phyloP scores from a whole-genome alignment of 805 yeast species.

The Candida pseudoglaebosa region DNA sequence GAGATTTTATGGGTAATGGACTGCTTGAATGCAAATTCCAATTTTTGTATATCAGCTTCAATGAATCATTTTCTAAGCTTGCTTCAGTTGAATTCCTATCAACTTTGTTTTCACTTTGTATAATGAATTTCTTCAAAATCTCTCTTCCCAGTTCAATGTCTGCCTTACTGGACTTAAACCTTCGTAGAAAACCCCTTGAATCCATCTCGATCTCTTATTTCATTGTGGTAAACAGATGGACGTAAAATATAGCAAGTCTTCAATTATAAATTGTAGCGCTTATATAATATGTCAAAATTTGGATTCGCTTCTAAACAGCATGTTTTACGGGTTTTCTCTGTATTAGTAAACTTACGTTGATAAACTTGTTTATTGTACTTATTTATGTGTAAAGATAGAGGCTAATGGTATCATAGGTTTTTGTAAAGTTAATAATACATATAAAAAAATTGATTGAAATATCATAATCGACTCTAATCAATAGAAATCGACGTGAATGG shows the following conservation, averaged over 20 bases:
- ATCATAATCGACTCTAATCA: not conserved
- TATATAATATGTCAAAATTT: too few species aligned
- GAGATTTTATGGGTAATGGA: constrained; percentile 1
- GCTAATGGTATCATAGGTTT: not conserved
- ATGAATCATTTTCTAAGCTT: constrained; percentile 3
- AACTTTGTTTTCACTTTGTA: not conserved
- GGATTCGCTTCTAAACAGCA: too few species aligned
- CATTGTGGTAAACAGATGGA: too few species aligned
- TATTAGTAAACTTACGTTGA: too few species aligned
- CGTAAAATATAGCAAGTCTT: too few species aligned
- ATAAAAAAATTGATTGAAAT: not conserved
- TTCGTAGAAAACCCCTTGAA: not conserved
- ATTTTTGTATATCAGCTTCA: constrained; percentile 7
- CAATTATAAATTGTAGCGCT: too few species aligned
- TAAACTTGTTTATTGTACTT: not conserved
- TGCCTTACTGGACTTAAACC: not conserved
- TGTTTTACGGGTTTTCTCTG: too few species aligned
- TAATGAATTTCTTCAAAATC: not conserved
- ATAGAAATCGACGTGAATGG: too few species aligned
- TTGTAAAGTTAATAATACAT: not conserved
- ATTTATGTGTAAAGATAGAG: not conserved
- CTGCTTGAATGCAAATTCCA: constrained; percentile 6
- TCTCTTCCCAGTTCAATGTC: not conserved
- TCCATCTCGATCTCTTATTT: not conserved
- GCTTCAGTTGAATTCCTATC: not conserved